Conservation (phyloP, 768 basidiomycete species). For the Mycena haematopus region DNA sequence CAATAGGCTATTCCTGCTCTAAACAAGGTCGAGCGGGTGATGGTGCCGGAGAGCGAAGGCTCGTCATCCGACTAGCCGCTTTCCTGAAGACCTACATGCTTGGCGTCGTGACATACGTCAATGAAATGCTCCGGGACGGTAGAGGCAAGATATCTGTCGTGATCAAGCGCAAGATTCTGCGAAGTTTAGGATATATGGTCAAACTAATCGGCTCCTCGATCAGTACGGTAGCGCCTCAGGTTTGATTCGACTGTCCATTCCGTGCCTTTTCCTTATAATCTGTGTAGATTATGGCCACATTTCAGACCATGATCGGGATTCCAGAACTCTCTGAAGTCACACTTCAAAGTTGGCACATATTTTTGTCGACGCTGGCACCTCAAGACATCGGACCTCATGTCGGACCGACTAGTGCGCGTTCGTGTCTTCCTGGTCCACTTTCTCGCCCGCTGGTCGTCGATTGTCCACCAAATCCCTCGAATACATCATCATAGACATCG, state of each 20-base stretch:
- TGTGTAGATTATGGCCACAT: conserved; percentile 89
- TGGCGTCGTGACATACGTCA: conserved; percentile 84
- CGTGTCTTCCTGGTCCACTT: conserved; percentile 74
- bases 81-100: conserved; percentile 83
- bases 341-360: conserved; percentile 79
- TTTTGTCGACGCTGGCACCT: conserved; percentile 70
- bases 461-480: conserved; percentile 66
- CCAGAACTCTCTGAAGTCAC: conserved; percentile 80
- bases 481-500: conserved; percentile 72
- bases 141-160: conserved; percentile 74
- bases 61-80: conserved; percentile 44
- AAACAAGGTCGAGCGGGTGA: conserved; percentile 52
- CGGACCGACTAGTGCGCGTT: conserved; percentile 85
- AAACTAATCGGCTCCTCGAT: conserved; percentile 72
- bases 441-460: conserved; percentile 57
- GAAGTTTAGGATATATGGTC: conserved; percentile 80
- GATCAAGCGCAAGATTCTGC: conserved; percentile 78
- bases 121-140: conserved; percentile 85
- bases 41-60: conserved; percentile 38
- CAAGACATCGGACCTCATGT: conserved; percentile 83
- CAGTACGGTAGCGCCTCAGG: conserved; percentile 86
- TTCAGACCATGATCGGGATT: conserved; percentile 87
- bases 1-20: conserved; percentile 45
- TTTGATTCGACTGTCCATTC: conserved; percentile 41
- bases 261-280: background rate